Conservation (phyloP, 2,329 filamentous ascomycete genomes). For the Lachnellula suecica region DNA sequence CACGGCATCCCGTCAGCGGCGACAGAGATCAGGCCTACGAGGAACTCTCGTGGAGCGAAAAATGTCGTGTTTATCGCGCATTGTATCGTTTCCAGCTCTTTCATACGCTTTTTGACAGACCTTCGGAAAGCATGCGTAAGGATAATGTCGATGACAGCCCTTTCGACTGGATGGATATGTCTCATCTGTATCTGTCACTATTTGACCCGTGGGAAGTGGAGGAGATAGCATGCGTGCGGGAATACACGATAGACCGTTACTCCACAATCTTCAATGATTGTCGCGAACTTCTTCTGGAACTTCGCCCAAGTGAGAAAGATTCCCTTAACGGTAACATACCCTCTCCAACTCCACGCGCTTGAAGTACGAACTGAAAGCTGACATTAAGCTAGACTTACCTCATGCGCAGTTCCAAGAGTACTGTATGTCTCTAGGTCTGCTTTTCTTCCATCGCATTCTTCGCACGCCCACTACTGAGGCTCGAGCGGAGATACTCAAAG, state of each 20-base stretch:
- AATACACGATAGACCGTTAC: constrained; percentile 5
- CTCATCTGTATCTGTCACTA: constrained; percentile 1
- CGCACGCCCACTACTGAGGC: background rate
- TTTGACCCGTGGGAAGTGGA: constrained; percentile 12
- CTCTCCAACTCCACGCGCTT: background rate
- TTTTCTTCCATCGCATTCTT: constrained; percentile 3
- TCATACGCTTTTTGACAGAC: background rate
- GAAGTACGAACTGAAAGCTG: no score
- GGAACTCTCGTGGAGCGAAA: constrained; percentile 1
- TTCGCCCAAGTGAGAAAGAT: background rate
- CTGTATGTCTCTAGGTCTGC: constrained; percentile 7
- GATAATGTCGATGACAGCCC: background rate
- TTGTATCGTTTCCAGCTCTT: constrained; percentile 10
- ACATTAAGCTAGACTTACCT: background rate
- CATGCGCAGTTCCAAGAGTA: background rate
- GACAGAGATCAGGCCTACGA: background rate
- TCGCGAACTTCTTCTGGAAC: background rate
- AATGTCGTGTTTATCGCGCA: constrained; percentile 6
- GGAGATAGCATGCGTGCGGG: constrained; percentile 8
- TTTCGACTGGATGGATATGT: constrained; percentile 2
- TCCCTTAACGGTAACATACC: background rate
- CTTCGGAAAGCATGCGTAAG: background rate
- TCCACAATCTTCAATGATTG: background rate
- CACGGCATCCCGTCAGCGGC: constrained; percentile 4
- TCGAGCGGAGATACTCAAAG: constrained; percentile 2